These are phyloP conservation scores for Russula virescens DNA, from an alignment of 768 basidiomycete genomes.

Conservation along the genomic window DNA sequence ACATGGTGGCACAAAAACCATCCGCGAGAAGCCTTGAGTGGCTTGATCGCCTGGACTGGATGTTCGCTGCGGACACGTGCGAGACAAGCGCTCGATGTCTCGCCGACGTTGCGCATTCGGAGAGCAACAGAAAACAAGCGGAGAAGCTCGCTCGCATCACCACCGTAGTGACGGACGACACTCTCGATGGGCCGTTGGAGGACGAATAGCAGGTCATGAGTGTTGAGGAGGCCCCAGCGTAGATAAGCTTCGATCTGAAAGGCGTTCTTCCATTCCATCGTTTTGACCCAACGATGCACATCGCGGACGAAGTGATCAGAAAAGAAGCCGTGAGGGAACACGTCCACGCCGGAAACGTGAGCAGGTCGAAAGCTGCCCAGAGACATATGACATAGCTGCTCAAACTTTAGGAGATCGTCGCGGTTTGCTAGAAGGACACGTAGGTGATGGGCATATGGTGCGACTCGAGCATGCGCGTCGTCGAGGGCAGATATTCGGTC, in stretches of 20 bases:
- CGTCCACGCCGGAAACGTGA: neutral
- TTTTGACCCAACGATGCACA: slow-evolving; percentile 39
- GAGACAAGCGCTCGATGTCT: slow-evolving; percentile 43
- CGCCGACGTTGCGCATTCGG: slow-evolving; percentile 37
- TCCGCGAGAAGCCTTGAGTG: slow-evolving; percentile 31
- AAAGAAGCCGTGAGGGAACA: slow-evolving; percentile 44
- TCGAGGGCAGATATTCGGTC: neutral
- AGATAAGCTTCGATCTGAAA: slow-evolving; percentile 74
- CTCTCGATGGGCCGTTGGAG: neutral
- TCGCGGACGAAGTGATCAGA: slow-evolving; percentile 39
- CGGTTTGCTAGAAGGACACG: neutral
- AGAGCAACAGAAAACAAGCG: slow-evolving; percentile 50
- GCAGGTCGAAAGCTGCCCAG: neutral
- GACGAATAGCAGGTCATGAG: slow-evolving; percentile 40
- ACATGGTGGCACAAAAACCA: slow-evolving; percentile 64
- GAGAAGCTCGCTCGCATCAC: slow-evolving; percentile 44
- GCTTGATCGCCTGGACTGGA: slow-evolving; percentile 24
- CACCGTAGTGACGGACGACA: neutral
- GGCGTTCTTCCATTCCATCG: slow-evolving; percentile 57
- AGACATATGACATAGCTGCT: neutral
- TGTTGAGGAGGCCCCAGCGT: slow-evolving; percentile 55
- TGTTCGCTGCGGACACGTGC: slow-evolving; percentile 31
- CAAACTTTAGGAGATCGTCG: neutral
- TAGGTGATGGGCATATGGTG: neutral
- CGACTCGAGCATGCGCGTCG: neutral